Evolutionary conservation across 2,329 filamentous ascomycete species (phyloP).

Genomic region (Ceratocystis colombiana): DNA sequence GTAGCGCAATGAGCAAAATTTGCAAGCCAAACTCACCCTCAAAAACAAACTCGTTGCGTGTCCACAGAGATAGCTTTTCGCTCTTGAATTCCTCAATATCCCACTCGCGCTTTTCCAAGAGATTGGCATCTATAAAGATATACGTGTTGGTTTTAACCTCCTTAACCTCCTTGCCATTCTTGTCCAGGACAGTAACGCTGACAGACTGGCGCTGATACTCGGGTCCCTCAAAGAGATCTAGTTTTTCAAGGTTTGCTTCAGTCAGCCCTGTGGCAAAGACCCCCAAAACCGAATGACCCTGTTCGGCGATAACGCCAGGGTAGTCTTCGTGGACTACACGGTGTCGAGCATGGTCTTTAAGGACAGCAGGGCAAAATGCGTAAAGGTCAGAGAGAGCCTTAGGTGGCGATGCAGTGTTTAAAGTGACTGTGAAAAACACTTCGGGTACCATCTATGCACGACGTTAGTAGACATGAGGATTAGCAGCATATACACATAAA

Average conservation of each 20-base stretch:
- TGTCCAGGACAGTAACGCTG: slow-evolving; percentile 43
- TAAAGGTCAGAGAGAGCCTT: slow-evolving; percentile 46
- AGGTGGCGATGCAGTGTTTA: slow-evolving; percentile 45
- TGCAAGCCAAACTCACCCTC: slow-evolving; percentile 14
- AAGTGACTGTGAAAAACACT: slow-evolving; percentile 77
- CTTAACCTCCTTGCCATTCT: slow-evolving; percentile 35
- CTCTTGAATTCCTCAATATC: slow-evolving; percentile 73
- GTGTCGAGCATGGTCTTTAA: slow-evolving; percentile 60
- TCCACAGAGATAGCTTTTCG: slow-evolving; percentile 56
- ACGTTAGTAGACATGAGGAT: slow-evolving; percentile 27
- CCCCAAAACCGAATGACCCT: slow-evolving; percentile 55
- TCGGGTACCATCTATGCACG: slow-evolving; percentile 60
- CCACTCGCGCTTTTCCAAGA: slow-evolving; percentile 69
- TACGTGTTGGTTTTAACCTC: slow-evolving; percentile 52
- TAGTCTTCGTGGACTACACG: slow-evolving; percentile 65
- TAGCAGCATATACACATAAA: not conserved
- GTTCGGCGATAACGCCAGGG: slow-evolving; percentile 58
- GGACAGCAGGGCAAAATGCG: slow-evolving; percentile 61
- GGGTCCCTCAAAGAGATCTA: slow-evolving; percentile 73
- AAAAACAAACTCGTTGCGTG: slow-evolving; percentile 33
- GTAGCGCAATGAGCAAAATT: slow-evolving; percentile 8
- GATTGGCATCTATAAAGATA: slow-evolving; percentile 44
- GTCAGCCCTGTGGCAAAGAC: slow-evolving; percentile 70
- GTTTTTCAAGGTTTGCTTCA: slow-evolving; percentile 58
- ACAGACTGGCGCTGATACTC: slow-evolving; percentile 56